Conservation (phyloP, 768 basidiomycete genomes). For the Agaricus subrufescens region DNA sequence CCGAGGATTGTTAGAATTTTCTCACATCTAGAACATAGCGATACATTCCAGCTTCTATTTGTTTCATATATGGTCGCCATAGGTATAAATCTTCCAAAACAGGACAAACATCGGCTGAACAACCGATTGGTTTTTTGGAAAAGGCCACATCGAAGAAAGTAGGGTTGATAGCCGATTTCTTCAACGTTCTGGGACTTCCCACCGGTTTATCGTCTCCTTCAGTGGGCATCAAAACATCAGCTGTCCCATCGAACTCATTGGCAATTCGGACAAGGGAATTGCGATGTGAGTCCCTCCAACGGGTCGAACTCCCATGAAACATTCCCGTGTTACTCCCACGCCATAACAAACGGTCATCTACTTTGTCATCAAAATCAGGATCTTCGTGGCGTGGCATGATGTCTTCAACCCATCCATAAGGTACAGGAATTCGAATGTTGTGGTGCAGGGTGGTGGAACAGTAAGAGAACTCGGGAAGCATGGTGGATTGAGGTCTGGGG, state of each 20-base stretch:
- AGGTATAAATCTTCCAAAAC: slow-evolving; percentile 42
- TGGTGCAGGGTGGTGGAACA: slow-evolving; percentile 48
- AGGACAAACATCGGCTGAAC: slow-evolving; percentile 36
- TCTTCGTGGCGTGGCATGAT: slow-evolving; percentile 40
- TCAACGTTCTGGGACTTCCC: slow-evolving; percentile 26
- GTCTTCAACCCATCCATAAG: slow-evolving; percentile 44
- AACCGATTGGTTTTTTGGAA: slow-evolving; percentile 37
- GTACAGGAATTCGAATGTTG: slow-evolving; percentile 47
- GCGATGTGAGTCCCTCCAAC: slow-evolving; percentile 51
- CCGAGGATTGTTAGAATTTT: slow-evolving; percentile 8
- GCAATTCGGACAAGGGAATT: slow-evolving; percentile 38
- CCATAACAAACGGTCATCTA: slow-evolving; percentile 63
- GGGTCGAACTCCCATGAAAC: slow-evolving; percentile 27
- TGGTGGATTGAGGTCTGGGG: slow-evolving; percentile 33
- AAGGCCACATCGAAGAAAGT: slow-evolving; percentile 62
- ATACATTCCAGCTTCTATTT: slow-evolving; percentile 48
- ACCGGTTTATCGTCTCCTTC: slow-evolving; percentile 22
- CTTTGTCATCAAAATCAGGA: slow-evolving; percentile 60
- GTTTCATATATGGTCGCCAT: slow-evolving; percentile 40
- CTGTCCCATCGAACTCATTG: slow-evolving; percentile 36
- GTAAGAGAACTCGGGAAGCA: slow-evolving; percentile 51
- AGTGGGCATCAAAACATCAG: slow-evolving; percentile 32
- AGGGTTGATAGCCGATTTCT: slow-evolving; percentile 40
- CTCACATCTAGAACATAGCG: slow-evolving; percentile 59
- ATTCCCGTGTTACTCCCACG: slow-evolving; percentile 74